Conservation (phyloP, 495 filamentous ascomycete genomes). For the Daldinia loculata region DNA sequence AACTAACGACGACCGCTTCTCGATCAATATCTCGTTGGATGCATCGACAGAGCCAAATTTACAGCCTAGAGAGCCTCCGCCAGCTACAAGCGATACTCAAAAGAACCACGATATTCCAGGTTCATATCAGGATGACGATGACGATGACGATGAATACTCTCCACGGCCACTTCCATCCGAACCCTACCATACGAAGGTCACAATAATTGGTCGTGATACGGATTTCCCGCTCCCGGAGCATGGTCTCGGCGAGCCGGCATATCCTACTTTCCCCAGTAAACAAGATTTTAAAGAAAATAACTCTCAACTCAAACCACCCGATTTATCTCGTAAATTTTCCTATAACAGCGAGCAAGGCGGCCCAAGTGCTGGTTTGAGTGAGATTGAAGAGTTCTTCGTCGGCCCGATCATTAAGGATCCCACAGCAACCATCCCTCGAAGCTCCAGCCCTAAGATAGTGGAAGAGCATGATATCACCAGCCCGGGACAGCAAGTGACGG, state of each 20-base stretch:
- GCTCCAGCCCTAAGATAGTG: constrained; percentile 13
- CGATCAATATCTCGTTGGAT: constrained; percentile 55
- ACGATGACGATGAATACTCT: constrained; percentile 50
- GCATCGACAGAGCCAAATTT: constrained; percentile 33
- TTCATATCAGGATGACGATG: constrained; percentile 30
- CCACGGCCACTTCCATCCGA: constrained; percentile 49
- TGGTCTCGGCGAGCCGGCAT: constrained; percentile 28
- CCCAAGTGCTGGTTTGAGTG: constrained; percentile 41
- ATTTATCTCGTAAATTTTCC: constrained; percentile 16
- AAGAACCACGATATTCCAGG: constrained; percentile 36
- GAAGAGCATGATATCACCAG: constrained; percentile 22
- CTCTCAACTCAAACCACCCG: constrained; percentile 17
- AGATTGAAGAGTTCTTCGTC: constrained; percentile 43
- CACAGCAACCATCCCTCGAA: constrained; percentile 25
- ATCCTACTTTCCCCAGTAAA: constrained; percentile 1
- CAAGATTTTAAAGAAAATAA: constrained; percentile 12
- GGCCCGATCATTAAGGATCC: constrained; percentile 39
- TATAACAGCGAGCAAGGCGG: constrained; percentile 32
- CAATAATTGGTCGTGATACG: constrained; percentile 53
- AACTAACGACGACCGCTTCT: constrained; percentile 50
- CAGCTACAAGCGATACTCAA: constrained; percentile 22
- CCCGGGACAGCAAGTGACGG: constrained; percentile 19
- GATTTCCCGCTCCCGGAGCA: constrained; percentile 50
- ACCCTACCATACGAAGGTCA: constrained; percentile 54
- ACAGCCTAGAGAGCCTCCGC: constrained; percentile 16